Conservation (phyloP, 2,329 filamentous ascomycete species). For the Chrysoporthe cubensis region DNA sequence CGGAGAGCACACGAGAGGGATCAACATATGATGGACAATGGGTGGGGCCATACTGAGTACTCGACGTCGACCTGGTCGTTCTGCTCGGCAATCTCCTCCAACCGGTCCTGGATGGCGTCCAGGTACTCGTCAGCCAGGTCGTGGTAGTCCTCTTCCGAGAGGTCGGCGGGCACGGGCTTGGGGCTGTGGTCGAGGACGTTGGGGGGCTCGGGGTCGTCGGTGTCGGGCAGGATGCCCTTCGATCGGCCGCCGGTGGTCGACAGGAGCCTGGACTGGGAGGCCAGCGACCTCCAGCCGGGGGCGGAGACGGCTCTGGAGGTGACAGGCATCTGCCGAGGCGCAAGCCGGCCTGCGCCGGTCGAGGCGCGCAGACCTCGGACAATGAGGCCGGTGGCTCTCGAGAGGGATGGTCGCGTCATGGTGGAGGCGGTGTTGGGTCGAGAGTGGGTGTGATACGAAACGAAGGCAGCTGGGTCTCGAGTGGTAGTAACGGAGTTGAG, state of each 20-base stretch:
- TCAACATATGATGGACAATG: not conserved
- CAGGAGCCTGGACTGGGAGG: slow-evolving; percentile 27
- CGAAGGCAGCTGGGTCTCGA: not conserved
- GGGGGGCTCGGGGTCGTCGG: slow-evolving; percentile 54
- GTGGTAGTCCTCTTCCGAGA: slow-evolving; percentile 76
- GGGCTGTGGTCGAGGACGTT: slow-evolving; percentile 41
- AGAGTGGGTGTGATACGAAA: not conserved
- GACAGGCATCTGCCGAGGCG: slow-evolving; percentile 14
- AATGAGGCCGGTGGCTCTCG: slow-evolving; percentile 20
- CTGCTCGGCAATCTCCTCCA: slow-evolving; percentile 77
- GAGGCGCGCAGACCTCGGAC: slow-evolving; percentile 22
- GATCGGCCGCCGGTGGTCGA: slow-evolving; percentile 39
- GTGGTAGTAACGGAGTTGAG: not conserved
- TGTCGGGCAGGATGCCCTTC: slow-evolving; percentile 64
- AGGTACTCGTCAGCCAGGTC: slow-evolving; percentile 77
- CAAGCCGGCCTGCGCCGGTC: slow-evolving; percentile 14
- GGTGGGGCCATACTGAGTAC: slow-evolving; percentile 68
- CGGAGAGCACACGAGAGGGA: no score
- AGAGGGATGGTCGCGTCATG: slow-evolving; percentile 27
- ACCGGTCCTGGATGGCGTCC: slow-evolving; percentile 54
- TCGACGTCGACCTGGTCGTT: slow-evolving; percentile 83
- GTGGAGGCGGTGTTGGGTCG: not conserved
- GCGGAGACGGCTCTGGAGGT: not conserved
- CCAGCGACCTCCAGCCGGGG: not conserved
- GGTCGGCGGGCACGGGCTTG: slow-evolving; percentile 55